Evolutionary conservation across 2,329 filamentous ascomycete genomes (phyloP), one percentile per base, ranked within the genome.

Genomic region (Penicillium psychrosexuale): DNA sequence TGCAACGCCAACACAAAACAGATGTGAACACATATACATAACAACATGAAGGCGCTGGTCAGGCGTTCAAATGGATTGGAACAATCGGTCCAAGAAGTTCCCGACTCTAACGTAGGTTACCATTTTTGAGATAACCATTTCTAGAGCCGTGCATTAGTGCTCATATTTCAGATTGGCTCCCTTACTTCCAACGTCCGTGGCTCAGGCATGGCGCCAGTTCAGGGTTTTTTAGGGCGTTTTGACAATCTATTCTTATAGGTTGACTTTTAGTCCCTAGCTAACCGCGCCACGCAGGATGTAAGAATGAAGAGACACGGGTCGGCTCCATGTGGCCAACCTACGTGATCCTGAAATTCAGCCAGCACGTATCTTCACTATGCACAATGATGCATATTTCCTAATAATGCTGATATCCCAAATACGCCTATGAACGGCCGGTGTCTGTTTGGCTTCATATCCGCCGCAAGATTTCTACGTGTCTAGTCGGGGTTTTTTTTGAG

Each of bases 61-160:
- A 53, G 37, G 19, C 27, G 12, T 36, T 48, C n/a, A 42, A 22
- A 48, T 42, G 28, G 28, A 5, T 28, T 24, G 39, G 36, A 30
- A 47, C 15, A 36, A 47, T 28, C 28, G 22, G 12, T 33, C 39
- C 28, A 22, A 51, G n/a, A 51, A 12, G 15, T 30, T 44, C 39
- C 38, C 30, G 37, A 52, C 19, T 37, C 30, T 28, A 15, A 42
- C 17, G 39, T 51, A 43, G 47, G 33, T 34, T 9, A 33, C 37
- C 19, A 19, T 42, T 50, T 50, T 30, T 8, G n/a, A 28, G 40
- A 37, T 33, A 15, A 3, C 52, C 52, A n/a, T 55, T 51, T 55
- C 52, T 19, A 55, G 52, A 55, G 33, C n/a, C n/a, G 46, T 55
- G 52, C 52, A 55, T 51, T 39, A 51, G 52, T 45, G 52, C 47